Base-by-base conservation (phyloP, 2,329 filamentous ascomycete species). In the Keithomyces neogunnii region DNA sequence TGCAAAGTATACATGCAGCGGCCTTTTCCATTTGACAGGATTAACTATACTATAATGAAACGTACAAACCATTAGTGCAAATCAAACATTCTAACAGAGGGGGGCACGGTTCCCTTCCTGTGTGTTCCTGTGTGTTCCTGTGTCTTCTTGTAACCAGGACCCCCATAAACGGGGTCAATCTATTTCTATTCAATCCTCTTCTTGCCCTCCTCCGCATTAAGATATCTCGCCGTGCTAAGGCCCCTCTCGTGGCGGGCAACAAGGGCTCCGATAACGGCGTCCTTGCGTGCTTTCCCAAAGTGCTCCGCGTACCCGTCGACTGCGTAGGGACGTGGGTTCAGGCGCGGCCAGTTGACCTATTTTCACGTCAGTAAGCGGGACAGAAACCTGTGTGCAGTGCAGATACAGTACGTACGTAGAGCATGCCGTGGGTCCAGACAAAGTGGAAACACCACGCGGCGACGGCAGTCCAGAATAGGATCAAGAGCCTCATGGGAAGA, bases 341-440 rank as follows among this genome's bases (percentile, higher is more conserved):
- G 81, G 66, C 95, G 96, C 8, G 93, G 93, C 93, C 95, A 99
- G 71, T 96, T 97, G 59, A 96, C 91, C 90, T 96, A 47, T 47
- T 10, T 48, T 50, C 61, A 49, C 59, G 56, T 46, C 44, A 29
- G 7, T 6, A 31, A 45, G 28, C n/a, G 51, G 9, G 42, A 40
- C 39, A 9, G 43, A n/a, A 32, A n/a, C n/a, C 7, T 2, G 39
- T 46, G 33, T 28, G 2, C 1, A 35, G 3, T 31, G 33, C 42
- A 45, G 1, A 55, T 50, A 7, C 38, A 30, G 32, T 45, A 83
- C 89, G 80, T 80, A 97, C 93, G 63, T 93, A 99, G 61, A 99
- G 83, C 77, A 95, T 91, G 53, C 93, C 93, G 64, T 96, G 88
- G 46, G 71, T 79, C 62, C 83, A 77, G 60, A 99, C 84, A 66